phyloP scores from a whole-genome alignment of 805 yeast genomes.

The Teunomyces panamensis region DNA sequence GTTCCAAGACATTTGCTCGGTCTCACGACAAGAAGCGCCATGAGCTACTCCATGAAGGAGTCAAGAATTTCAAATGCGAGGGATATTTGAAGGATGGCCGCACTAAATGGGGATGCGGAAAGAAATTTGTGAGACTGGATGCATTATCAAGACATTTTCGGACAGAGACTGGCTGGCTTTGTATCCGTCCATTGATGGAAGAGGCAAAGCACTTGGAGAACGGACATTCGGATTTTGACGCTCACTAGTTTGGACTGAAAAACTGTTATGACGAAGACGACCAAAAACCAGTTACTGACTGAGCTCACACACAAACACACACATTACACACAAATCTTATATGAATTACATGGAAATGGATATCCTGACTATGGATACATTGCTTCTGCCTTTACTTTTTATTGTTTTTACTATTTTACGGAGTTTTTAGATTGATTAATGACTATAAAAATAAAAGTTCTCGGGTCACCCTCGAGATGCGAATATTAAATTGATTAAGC shows the following conservation, averaged over 20 bases:
- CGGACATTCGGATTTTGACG: neutral
- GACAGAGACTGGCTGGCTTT: slow-evolving; percentile 70
- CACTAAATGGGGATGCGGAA: slow-evolving; percentile 74
- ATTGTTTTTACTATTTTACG: too few relatives aligned
- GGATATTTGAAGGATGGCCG: slow-evolving; percentile 56
- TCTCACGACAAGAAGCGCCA: slow-evolving; percentile 77
- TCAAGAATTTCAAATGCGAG: slow-evolving; percentile 64
- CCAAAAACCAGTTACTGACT: neutral
- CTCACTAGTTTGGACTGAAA: neutral
- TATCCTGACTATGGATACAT: neutral
- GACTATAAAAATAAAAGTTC: too few relatives aligned
- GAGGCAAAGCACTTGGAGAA: slow-evolving; percentile 43
- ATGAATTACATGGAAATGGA: neutral
- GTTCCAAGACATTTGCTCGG: slow-evolving; percentile 70
- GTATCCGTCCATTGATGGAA: slow-evolving; percentile 62
- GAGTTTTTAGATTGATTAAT: too few relatives aligned
- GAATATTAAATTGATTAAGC: too few relatives aligned
- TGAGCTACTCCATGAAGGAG: slow-evolving; percentile 72
- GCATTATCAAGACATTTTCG: slow-evolving; percentile 74
- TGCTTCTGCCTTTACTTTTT: too few relatives aligned
- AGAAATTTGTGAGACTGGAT: slow-evolving; percentile 71
- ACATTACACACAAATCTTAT: neutral
- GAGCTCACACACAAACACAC: neutral
- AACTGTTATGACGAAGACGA: neutral
- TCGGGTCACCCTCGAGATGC: too few relatives aligned